A percentile compares a stretch with the other conserved stretches of the same genome.
phyloP scores from a whole-genome alignment of 2,329 filamentous ascomycete species.

The Lasiodiplodia gonubiensis region DNA sequence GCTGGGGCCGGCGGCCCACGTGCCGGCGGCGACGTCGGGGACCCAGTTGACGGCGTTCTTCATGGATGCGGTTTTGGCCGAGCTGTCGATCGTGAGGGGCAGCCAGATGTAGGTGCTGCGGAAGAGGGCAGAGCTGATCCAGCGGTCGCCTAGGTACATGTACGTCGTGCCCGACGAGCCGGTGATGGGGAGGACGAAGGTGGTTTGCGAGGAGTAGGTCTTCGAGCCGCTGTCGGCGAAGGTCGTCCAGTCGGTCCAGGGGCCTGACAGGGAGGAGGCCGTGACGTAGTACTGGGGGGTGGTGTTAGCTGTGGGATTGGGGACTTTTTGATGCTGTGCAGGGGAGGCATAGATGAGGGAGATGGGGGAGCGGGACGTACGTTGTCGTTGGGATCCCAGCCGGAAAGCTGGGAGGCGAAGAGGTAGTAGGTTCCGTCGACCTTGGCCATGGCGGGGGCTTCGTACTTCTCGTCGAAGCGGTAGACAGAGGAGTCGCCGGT shows the following conservation, averaged over 20 bases:
- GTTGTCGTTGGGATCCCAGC: constrained; percentile 66
- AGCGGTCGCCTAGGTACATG: constrained; percentile 72
- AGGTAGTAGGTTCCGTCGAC: constrained; percentile 66
- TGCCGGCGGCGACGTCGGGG: constrained; percentile 52
- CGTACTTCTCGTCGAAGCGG: constrained; percentile 61
- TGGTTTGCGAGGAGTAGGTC: constrained; percentile 67
- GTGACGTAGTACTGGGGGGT: constrained; percentile 58
- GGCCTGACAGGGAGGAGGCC: constrained; percentile 61
- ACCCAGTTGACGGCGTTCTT: constrained; percentile 63
- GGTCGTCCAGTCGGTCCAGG: constrained; percentile 66
- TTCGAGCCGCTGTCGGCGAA: constrained; percentile 64
- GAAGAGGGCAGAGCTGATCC: constrained; percentile 65
- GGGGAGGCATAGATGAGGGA: background rate
- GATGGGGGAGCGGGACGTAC: background rate
- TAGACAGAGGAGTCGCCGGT: constrained; percentile 51
- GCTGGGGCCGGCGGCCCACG: constrained; percentile 51
- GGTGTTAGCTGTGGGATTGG: background rate
- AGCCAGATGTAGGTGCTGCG: constrained; percentile 70
- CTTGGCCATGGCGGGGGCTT: constrained; percentile 69
- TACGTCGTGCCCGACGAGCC: constrained; percentile 41
- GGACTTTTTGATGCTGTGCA: too few relatives aligned
- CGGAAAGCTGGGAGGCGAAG: constrained; percentile 60
- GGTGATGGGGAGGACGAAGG: constrained; percentile 58
- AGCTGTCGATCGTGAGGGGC: constrained; percentile 56
- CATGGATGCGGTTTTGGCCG: constrained; percentile 57